A percentile compares a stretch with the other conserved stretches of the same genome.
These are phyloP conservation scores for Maudiozyma saulgeensis DNA, from an alignment of 805 yeast genomes.

Conservation along the genomic window DNA sequence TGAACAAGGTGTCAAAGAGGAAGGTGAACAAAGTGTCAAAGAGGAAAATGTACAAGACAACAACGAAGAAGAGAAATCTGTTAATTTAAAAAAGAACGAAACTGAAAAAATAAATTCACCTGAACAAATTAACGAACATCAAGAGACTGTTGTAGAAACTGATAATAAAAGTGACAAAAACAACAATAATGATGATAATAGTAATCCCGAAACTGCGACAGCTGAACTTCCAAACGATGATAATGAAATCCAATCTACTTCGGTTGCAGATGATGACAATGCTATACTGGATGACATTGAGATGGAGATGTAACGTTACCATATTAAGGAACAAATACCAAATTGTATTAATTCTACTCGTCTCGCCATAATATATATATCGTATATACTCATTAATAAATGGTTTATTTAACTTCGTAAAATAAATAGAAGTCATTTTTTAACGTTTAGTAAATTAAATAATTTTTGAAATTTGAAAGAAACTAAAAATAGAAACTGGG, in stretches of 20 bases:
- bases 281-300: not conserved
- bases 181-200: not conserved
- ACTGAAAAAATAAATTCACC: not conserved
- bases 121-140: not conserved
- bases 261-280: slow-evolving; percentile 7
- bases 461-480: not conserved
- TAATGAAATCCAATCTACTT: not conserved
- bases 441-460: not conserved
- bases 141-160: not conserved
- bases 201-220: not conserved
- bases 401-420: not conserved
- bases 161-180: not conserved
- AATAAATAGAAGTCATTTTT: not conserved
- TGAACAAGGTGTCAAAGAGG: not conserved
- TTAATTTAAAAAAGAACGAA: not conserved
- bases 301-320: not conserved
- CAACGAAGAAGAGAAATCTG: not conserved
- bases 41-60: not conserved
- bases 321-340: not conserved
- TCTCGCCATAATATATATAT: not conserved
- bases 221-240: not conserved
- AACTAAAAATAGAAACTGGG: not conserved
- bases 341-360: not conserved
- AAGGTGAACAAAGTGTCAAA: not conserved
- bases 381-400: not conserved